Percentiles rank a stretch among this genome's conserved stretches.
phyloP scores from a whole-genome alignment of 108 stramenopile species.

The Pseudonitzschia multiseries region DNA sequence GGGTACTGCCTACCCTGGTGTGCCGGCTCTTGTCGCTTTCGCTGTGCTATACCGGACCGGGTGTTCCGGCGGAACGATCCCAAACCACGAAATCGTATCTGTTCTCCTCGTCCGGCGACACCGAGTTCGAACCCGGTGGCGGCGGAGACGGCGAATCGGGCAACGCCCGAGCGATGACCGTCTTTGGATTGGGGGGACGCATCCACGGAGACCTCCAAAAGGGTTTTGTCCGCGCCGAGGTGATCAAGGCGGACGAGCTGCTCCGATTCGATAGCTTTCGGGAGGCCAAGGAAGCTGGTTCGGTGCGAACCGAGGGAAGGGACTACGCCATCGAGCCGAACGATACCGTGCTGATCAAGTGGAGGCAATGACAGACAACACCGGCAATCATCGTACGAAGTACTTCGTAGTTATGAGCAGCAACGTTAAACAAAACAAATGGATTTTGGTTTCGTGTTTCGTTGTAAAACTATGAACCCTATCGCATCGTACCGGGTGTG shows the following conservation, averaged over 20 bases:
- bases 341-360: conserved; percentile 89
- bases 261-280: conserved; percentile 49
- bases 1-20: conserved; percentile 45
- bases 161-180: conserved; percentile 63
- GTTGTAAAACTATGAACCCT: too few relatives aligned
- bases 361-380: conserved; percentile 44
- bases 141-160: conserved; percentile 9
- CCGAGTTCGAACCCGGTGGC: conserved; percentile 89
- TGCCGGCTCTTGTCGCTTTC: conserved; percentile 44
- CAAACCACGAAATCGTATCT: conserved; percentile 65
- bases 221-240: conserved; percentile 92
- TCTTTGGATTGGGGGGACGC: conserved; percentile 50
- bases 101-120: conserved; percentile 16
- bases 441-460: too few relatives aligned
- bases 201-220: conserved; percentile 91
- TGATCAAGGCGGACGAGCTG: conserved; percentile 41
- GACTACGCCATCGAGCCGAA: conserved; percentile 80
- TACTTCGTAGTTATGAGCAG: too few relatives aligned
- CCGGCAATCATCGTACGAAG: too few relatives aligned
- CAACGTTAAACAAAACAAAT: too few relatives aligned
- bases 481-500: too few relatives aligned
- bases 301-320: conserved; percentile 79
- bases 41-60: conserved; percentile 64
- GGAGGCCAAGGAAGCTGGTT: conserved; percentile 78
- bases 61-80: conserved; percentile 59